Evolutionary conservation across 1,284 basidiomycete genomes (phyloP), one percentile per base, ranked within the genome.

Genomic region (Rhodotorula sp.): DNA sequence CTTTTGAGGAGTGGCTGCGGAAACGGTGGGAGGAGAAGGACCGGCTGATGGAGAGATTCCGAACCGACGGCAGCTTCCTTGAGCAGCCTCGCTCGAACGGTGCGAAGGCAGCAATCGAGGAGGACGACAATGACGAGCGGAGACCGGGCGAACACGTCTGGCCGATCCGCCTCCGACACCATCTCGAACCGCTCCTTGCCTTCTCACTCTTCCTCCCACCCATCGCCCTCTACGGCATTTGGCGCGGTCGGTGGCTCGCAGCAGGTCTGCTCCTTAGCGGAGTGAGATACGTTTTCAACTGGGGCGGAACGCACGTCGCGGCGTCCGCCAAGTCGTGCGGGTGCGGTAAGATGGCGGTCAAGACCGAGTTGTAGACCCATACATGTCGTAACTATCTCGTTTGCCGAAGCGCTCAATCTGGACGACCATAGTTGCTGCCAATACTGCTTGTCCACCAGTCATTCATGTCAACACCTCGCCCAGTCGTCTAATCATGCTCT

Each of bases 1-100:
- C 73, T 28, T 99, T 99, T 77, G 92, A 95, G 71, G 71, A 82
- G 9, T 99, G 95, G 95, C 80, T 98, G 64, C 82, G 88, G 60
- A 81, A 84, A 46, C 79, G 91, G 59, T 99, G 95, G 94, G 80
- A 82, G 44, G 86, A 89, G 75, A 98, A 99, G 81, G 94, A 98
- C 78, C 81, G 80, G 47, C 82, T 87, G 63, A n/a, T 75, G 48
- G 59, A 64, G 34, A 24, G 50, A 40, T 75, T 70, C 51, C 59
- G 54, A 10, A 44, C 48, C 24, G 28, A 53, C 28, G 71, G 68
- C 15, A 40, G 24, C 10, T 70, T 72, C 30, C 50, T 55, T 4
- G 37, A 20, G 8, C 3, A 34, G 37, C 16, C 4, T 28, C n/a
- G 8, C 26, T 46, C n/a, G 48, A 53, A 48, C 44, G 37, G 31